Evolutionary conservation across 2,329 filamentous ascomycete species (phyloP).

Genomic region (Aphanoascus verrucosus): DNA sequence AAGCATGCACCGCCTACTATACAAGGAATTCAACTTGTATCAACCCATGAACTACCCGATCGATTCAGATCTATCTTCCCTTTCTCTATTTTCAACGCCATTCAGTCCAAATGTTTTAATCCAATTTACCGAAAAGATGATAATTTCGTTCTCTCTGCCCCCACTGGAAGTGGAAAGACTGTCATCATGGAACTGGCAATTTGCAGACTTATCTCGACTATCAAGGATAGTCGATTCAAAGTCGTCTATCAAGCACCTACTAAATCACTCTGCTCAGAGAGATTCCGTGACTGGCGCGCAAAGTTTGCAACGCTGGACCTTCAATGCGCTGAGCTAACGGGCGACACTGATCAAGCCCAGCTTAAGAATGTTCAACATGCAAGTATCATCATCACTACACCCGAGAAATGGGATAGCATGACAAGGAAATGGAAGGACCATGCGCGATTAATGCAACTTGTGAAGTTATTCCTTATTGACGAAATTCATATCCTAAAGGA

Average conservation of each 20-base stretch:
- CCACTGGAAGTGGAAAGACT: conserved; percentile 79
- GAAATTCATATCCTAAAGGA: conserved; percentile 83
- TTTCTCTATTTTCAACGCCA: conserved; percentile 66
- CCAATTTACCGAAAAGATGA: conserved; percentile 55
- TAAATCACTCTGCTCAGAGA: conserved; percentile 69
- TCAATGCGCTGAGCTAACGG: conserved; percentile 66
- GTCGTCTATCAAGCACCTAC: conserved; percentile 78
- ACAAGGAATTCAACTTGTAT: conserved; percentile 51
- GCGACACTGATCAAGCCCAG: conserved; percentile 61
- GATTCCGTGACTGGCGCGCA: conserved; percentile 62
- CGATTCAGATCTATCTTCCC: conserved; percentile 59
- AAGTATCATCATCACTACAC: conserved; percentile 75
- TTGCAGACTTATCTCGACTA: conserved; percentile 54
- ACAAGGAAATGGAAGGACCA: conserved; percentile 82
- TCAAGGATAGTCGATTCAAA: conserved; percentile 56
- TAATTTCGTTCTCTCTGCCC: conserved; percentile 70
- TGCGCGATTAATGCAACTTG: conserved; percentile 58
- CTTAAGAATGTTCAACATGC: conserved; percentile 60
- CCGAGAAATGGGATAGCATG: conserved; percentile 86
- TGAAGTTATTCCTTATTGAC: conserved; percentile 74
- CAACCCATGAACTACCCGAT: conserved; percentile 54
- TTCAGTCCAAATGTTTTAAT: conserved; percentile 70
- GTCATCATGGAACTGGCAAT: conserved; percentile 72
- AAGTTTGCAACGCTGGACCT: conserved; percentile 62
- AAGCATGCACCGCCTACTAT: conserved; percentile 36